phyloP scores from a whole-genome alignment of 169 alveolate genomes.

The Plasmodium vivax region DNA sequence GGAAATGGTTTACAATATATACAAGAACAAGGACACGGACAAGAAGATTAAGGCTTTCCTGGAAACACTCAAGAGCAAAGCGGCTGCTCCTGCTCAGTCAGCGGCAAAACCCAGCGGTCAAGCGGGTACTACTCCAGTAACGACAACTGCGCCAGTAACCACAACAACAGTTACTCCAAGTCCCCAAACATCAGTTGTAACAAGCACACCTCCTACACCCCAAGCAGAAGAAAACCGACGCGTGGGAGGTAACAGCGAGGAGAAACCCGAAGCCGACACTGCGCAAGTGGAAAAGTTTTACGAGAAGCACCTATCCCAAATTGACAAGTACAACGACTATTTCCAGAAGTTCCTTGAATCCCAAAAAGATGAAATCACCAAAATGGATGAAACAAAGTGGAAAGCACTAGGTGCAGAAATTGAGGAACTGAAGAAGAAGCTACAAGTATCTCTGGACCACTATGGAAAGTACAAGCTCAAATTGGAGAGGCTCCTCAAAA shows the following conservation, averaged over 20 bases:
- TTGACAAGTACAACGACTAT: neutral
- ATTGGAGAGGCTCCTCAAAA: slow-evolving; percentile 24
- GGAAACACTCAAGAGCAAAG: neutral
- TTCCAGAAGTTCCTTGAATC: slow-evolving; percentile 17
- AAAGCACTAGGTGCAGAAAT: slow-evolving; percentile 12
- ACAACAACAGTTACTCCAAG: neutral
- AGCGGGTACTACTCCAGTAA: neutral
- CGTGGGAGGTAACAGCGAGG: neutral
- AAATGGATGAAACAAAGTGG: neutral
- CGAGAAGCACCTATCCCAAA: neutral
- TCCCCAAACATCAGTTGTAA: neutral
- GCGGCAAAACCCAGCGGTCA: neutral
- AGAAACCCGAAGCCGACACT: neutral
- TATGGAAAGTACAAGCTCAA: slow-evolving; percentile 31
- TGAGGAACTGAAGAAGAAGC: neutral
- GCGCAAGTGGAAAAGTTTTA: neutral
- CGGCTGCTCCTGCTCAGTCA: neutral
- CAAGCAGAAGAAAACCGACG: neutral
- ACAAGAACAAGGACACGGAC: neutral
- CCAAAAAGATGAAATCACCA: neutral
- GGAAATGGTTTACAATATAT: slow-evolving; percentile 29
- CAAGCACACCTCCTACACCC: neutral
- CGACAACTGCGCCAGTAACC: neutral
- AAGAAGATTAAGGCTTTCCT: neutral
- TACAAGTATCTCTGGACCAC: neutral